A percentile compares a stretch with the other conserved stretches of the same genome.
Evolutionary conservation across 345 rosid species (phyloP).

Genomic region (Cardamine occulta): DNA sequence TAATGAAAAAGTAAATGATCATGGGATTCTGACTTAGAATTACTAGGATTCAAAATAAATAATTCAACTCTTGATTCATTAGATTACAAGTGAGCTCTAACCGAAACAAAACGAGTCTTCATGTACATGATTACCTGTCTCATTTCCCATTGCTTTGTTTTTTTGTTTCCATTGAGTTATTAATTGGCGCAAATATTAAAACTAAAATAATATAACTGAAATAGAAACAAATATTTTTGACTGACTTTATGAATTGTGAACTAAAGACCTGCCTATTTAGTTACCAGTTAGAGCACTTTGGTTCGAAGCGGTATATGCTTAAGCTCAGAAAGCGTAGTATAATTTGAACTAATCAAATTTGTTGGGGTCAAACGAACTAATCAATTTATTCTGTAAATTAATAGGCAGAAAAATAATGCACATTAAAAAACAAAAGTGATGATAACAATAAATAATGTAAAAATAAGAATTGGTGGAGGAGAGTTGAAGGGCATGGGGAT

Average conservation of each 20-base stretch:
- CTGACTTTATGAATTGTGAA: not conserved
- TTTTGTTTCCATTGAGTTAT: not conserved
- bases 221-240: not conserved
- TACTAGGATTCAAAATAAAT: not conserved
- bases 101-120: not conserved
- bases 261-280: not conserved
- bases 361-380: not conserved
- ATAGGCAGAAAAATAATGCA: not conserved
- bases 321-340: not conserved
- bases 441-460: constrained; percentile 4
- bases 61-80: not conserved
- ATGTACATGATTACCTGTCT: not conserved
- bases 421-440: not conserved
- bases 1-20: constrained; percentile 8
- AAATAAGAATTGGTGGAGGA: constrained; percentile 21
- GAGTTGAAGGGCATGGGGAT: constrained; percentile 44
- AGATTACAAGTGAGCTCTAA: constrained; percentile 1
- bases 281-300: not conserved
- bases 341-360: not conserved
- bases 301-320: not conserved
- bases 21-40: not conserved
- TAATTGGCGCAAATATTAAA: not conserved
- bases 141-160: not conserved
- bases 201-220: not conserved
- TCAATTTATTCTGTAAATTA: not conserved